Percentiles rank a stretch among this genome's conserved stretches.
These are phyloP conservation scores for Zygotorulaspora mrakii DNA, from an alignment of 1,139 yeast genomes.

Conservation along the genomic window DNA sequence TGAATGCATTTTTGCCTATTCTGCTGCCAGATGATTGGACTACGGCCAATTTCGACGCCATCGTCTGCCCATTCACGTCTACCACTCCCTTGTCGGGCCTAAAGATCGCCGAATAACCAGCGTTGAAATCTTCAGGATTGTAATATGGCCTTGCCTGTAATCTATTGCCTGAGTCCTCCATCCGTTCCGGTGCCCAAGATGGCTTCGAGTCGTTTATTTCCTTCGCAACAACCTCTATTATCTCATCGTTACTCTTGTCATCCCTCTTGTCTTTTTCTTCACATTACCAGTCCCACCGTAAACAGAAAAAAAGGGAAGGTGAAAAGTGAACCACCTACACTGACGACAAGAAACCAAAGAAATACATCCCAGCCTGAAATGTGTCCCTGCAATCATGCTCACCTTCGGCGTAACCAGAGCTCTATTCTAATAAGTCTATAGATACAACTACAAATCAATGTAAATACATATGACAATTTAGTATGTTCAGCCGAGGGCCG, in stretches of 20 bases:
- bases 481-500: too few relatives aligned
- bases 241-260: conserved; percentile 1
- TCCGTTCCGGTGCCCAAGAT: background rate
- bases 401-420: too few relatives aligned
- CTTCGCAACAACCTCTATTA: background rate
- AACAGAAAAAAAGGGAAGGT: too few relatives aligned
- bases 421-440: too few relatives aligned
- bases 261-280: background rate
- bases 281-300: too few relatives aligned
- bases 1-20: conserved; percentile 10
- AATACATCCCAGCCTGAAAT: too few relatives aligned
- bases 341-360: background rate
- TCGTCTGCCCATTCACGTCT: conserved; percentile 38
- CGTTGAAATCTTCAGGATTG: conserved; percentile 64
- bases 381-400: too few relatives aligned
- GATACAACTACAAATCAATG: too few relatives aligned
- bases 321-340: too few relatives aligned
- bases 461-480: too few relatives aligned
- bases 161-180: conserved; percentile 18
- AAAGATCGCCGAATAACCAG: conserved; percentile 60
- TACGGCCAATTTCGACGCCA: conserved; percentile 39
- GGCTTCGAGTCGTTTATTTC: background rate
- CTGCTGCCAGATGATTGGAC: conserved; percentile 20
- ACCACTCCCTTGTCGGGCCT: conserved; percentile 58
- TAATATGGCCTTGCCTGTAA: conserved; percentile 61